These are phyloP conservation scores for Podospora didyma DNA, from an alignment of 495 filamentous ascomycete species.

Conservation along the genomic window DNA sequence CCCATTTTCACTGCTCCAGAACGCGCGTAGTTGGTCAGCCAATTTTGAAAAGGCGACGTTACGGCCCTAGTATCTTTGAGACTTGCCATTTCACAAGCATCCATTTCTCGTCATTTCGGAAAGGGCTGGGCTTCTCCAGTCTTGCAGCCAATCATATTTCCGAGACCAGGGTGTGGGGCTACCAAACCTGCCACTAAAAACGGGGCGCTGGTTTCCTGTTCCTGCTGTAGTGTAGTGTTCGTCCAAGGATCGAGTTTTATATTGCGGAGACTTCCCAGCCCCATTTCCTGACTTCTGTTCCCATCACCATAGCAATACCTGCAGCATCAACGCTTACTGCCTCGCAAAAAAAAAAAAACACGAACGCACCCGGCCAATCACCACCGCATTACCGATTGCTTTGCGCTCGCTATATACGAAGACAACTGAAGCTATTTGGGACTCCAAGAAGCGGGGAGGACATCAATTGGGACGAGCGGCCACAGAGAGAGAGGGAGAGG, in stretches of 20 bases:
- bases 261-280: conserved; percentile 21
- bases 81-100: background rate
- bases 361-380: conserved; percentile 3
- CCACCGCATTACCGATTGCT: conserved; percentile 6
- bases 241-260: conserved; percentile 30
- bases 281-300: conserved; percentile 2
- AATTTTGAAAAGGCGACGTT: background rate
- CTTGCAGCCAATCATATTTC: conserved; percentile 15
- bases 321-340: conserved; percentile 3
- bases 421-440: background rate
- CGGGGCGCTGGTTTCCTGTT: conserved; percentile 22
- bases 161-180: conserved; percentile 11
- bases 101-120: conserved; percentile 22
- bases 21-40: too few species aligned
- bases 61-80: background rate
- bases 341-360: background rate
- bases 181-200: conserved; percentile 16
- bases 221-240: conserved; percentile 19
- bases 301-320: conserved; percentile 26
- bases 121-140: conserved; percentile 22
- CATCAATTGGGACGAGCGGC: background rate
- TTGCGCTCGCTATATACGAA: conserved; percentile 1
- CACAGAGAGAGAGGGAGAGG: background rate
- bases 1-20: too few species aligned
- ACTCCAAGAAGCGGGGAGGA: background rate